Conservation (phyloP, 2,329 filamentous ascomycete species). For the Penicillium verrucosum region DNA sequence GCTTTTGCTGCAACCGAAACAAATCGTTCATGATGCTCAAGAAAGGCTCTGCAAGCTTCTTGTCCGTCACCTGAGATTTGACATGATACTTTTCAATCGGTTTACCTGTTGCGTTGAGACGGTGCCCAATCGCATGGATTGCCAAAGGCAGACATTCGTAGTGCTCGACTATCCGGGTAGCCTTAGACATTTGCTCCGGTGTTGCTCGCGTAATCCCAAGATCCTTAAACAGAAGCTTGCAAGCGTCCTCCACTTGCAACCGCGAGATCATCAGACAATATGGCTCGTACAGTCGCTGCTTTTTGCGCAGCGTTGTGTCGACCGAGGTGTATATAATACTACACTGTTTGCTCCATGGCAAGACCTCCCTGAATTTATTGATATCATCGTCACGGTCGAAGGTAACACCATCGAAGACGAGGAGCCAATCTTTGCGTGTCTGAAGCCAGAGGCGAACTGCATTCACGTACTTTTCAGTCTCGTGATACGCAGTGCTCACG, state of each 20-base stretch:
- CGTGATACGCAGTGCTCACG: slow-evolving; percentile 36
- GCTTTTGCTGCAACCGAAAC: slow-evolving; percentile 39
- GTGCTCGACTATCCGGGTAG: slow-evolving; percentile 60
- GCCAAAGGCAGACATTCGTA: slow-evolving; percentile 65
- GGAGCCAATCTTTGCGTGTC: slow-evolving; percentile 60
- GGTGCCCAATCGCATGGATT: slow-evolving; percentile 63
- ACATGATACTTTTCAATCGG: slow-evolving; percentile 59
- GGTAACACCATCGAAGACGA: slow-evolving; percentile 65
- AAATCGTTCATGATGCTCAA: slow-evolving; percentile 50
- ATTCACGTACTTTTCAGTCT: slow-evolving; percentile 52
- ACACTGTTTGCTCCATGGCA: slow-evolving; percentile 62
- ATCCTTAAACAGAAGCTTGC: slow-evolving; percentile 60
- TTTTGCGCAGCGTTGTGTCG: slow-evolving; percentile 55
- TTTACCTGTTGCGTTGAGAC: slow-evolving; percentile 59
- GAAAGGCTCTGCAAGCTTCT: slow-evolving; percentile 51
- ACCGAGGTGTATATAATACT: slow-evolving; percentile 68
- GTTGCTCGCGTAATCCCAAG: slow-evolving; percentile 58
- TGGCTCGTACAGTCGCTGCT: slow-evolving; percentile 60
- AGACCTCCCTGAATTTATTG: slow-evolving; percentile 54
- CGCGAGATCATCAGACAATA: slow-evolving; percentile 55
- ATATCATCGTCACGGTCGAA: slow-evolving; percentile 56
- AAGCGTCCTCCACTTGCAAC: slow-evolving; percentile 57
- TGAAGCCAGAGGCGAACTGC: slow-evolving; percentile 62
- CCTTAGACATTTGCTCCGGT: slow-evolving; percentile 54
- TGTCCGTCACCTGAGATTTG: slow-evolving; percentile 55